A percentile compares a stretch with the other conserved stretches of the same genome.
These are phyloP conservation scores for Pichia phayaonensis DNA, from an alignment of 805 yeast genomes.

Conservation along the genomic window DNA sequence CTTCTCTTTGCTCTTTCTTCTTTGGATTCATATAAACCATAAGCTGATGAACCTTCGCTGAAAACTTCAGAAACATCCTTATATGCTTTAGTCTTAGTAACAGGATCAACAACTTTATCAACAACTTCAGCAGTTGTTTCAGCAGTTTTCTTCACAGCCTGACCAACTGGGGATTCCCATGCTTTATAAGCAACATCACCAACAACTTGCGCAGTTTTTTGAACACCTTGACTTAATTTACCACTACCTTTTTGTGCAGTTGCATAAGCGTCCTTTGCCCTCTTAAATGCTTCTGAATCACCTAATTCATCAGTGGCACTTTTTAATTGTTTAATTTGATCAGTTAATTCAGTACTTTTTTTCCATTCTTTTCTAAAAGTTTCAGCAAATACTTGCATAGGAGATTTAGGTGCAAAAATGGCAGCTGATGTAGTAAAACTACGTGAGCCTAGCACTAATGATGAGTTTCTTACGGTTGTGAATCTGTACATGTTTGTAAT, in stretches of 20 bases:
- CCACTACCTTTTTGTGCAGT: constrained; percentile 69
- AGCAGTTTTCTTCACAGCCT: constrained; percentile 82
- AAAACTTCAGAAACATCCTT: constrained; percentile 83
- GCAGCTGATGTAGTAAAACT: constrained; percentile 1
- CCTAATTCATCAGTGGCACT: constrained; percentile 94
- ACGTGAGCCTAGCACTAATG: not conserved
- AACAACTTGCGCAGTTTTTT: constrained; percentile 88
- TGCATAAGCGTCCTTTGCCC: constrained; percentile 87
- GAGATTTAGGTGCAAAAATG: constrained; percentile 42
- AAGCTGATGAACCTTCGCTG: constrained; percentile 85
- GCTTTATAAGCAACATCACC: constrained; percentile 86
- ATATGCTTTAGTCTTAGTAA: constrained; percentile 81
- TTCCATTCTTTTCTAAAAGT: constrained; percentile 89
- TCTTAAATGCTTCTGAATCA: constrained; percentile 87
- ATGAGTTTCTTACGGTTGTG: constrained; percentile 1
- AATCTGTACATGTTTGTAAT: constrained; percentile 5
- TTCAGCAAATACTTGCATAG: constrained; percentile 86
- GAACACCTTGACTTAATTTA: constrained; percentile 57
- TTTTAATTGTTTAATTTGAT: constrained; percentile 86
- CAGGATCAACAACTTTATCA: constrained; percentile 88
- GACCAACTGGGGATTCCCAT: constrained; percentile 93
- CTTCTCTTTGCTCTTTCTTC: constrained; percentile 74
- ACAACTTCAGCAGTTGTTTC: constrained; percentile 73
- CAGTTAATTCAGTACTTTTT: constrained; percentile 82
- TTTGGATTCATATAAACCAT: constrained; percentile 87